Evolutionary conservation across 495 filamentous ascomycete genomes (phyloP).

Genomic region (Tuber indicum): DNA sequence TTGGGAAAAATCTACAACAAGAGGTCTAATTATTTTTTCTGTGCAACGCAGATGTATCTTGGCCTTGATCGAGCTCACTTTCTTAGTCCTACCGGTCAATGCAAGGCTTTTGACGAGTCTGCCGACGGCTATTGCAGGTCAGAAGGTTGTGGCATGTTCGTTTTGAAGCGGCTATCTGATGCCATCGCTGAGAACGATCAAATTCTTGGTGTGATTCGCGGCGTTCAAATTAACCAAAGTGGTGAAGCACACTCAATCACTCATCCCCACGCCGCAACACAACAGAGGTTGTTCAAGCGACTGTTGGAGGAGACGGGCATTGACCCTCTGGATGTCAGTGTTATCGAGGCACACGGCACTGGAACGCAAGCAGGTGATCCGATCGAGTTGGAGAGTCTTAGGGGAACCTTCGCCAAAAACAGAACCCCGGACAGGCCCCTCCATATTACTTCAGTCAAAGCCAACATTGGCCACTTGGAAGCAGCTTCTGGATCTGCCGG

Average conservation of each 20-base stretch:
- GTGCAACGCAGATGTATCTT: conserved; percentile 25
- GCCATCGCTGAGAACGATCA: conserved; percentile 68
- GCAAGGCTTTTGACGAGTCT: conserved; percentile 70
- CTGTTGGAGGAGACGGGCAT: conserved; percentile 64
- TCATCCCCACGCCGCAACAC: conserved; percentile 66
- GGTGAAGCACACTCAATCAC: conserved; percentile 76
- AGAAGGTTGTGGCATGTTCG: conserved; percentile 63
- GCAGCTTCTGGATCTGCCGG: conserved; percentile 78
- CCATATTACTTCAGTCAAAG: conserved; percentile 75
- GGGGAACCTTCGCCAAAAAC: conserved; percentile 68
- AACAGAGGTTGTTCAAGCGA: conserved; percentile 61
- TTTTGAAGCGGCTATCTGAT: conserved; percentile 70
- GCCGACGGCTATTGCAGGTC: conserved; percentile 75
- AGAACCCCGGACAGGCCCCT: conserved; percentile 64
- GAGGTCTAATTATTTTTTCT: conserved; percentile 73
- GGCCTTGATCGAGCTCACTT: conserved; percentile 80
- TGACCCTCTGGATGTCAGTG: conserved; percentile 67
- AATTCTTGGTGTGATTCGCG: conserved; percentile 62
- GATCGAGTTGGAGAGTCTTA: conserved; percentile 71
- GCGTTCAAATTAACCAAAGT: conserved; percentile 66
- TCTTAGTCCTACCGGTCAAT: conserved; percentile 69
- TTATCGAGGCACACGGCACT: conserved; percentile 87
- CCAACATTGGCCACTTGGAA: conserved; percentile 86
- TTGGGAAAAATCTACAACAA: conserved; percentile 49
- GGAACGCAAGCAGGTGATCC: conserved; percentile 78